A percentile compares a stretch with the other conserved stretches of the same genome.
These are phyloP conservation scores for Saksenaea vasiformis DNA, from an alignment of 371 early-diverging fungal species.

Conservation along the genomic window DNA sequence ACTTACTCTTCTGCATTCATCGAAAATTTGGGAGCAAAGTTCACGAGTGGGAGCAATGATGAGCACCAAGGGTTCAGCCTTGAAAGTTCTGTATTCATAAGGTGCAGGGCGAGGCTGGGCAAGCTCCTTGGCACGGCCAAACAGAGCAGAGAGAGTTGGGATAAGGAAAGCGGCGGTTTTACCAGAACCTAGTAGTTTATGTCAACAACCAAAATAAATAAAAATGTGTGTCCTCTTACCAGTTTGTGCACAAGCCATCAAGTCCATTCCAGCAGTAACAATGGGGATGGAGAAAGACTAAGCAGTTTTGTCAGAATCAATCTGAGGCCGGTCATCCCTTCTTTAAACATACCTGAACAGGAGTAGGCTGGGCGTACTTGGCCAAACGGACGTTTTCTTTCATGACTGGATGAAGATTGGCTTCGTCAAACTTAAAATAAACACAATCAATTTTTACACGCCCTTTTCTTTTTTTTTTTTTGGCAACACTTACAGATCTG, in stretches of 20 bases:
- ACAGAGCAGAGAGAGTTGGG: slow-evolving; percentile 88
- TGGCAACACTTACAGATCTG: slow-evolving; percentile 21
- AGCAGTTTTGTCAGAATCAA: background rate
- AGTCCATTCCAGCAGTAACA: slow-evolving; percentile 73
- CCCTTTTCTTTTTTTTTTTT: background rate
- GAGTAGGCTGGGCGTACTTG: slow-evolving; percentile 66
- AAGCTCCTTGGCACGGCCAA: slow-evolving; percentile 72
- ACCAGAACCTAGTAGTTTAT: slow-evolving; percentile 71
- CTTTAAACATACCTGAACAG: slow-evolving; percentile 59
- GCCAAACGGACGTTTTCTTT: slow-evolving; percentile 59
- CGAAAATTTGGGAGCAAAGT: slow-evolving; percentile 82
- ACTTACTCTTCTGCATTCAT: slow-evolving; percentile 21
- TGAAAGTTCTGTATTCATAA: slow-evolving; percentile 81
- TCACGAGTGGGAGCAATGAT: slow-evolving; percentile 97
- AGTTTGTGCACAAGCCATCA: slow-evolving; percentile 93
- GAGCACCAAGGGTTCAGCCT: slow-evolving; percentile 83
- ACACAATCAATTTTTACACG: background rate
- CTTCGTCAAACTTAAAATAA: slow-evolving; percentile 44
- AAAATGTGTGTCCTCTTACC: slow-evolving; percentile 30
- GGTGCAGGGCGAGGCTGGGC: slow-evolving; percentile 51
- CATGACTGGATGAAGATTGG: slow-evolving; percentile 49
- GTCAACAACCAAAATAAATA: slow-evolving; percentile 19
- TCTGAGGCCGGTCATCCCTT: background rate
- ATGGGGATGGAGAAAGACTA: slow-evolving; percentile 77
- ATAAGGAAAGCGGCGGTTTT: slow-evolving; percentile 91